Percentiles rank a stretch among this genome's conserved stretches.
These are phyloP conservation scores for Hansenula anomala DNA, from an alignment of 1,139 yeast species.

Conservation along the genomic window DNA sequence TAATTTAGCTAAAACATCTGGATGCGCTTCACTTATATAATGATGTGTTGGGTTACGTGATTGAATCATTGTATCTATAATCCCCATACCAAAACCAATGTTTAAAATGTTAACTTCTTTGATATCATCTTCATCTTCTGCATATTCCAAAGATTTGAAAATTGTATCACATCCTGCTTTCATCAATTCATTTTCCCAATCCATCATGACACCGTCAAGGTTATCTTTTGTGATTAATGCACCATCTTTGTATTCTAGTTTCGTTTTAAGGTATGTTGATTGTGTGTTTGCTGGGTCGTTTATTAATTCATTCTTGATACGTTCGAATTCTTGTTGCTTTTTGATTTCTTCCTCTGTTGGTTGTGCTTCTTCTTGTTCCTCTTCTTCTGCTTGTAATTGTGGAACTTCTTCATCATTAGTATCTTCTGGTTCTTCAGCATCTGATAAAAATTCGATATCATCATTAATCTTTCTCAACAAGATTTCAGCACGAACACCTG, in stretches of 20 bases:
- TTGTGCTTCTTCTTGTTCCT: slow-evolving; percentile 11
- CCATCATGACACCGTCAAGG: slow-evolving; percentile 96
- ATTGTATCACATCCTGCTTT: slow-evolving; percentile 68
- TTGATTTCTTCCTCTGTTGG: slow-evolving; percentile 21
- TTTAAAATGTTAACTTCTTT: slow-evolving; percentile 55
- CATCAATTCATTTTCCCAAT: slow-evolving; percentile 90
- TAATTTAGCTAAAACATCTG: slow-evolving; percentile 74
- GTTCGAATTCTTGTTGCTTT: slow-evolving; percentile 6
- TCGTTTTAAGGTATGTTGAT: slow-evolving; percentile 57
- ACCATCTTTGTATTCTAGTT: slow-evolving; percentile 65
- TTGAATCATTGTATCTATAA: slow-evolving; percentile 78
- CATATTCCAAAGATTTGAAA: slow-evolving; percentile 31
- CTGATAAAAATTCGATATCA: slow-evolving; percentile 41
- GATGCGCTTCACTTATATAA: slow-evolving; percentile 93
- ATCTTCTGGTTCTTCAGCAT: slow-evolving; percentile 16
- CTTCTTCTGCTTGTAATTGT: slow-evolving; percentile 18
- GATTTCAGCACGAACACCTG: slow-evolving; percentile 89
- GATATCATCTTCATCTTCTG: slow-evolving; percentile 29
- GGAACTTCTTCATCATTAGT: slow-evolving; percentile 9
- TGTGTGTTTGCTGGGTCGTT: slow-evolving; percentile 62
- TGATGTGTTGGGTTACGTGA: slow-evolving; percentile 57
- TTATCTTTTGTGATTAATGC: slow-evolving; percentile 68
- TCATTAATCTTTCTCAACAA: slow-evolving; percentile 70
- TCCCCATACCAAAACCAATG: slow-evolving; percentile 97
- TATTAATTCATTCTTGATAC: slow-evolving; percentile 12